These are phyloP conservation scores for Termitomyces sp. DNA, from an alignment of 768 basidiomycete genomes.

Conservation along the genomic window DNA sequence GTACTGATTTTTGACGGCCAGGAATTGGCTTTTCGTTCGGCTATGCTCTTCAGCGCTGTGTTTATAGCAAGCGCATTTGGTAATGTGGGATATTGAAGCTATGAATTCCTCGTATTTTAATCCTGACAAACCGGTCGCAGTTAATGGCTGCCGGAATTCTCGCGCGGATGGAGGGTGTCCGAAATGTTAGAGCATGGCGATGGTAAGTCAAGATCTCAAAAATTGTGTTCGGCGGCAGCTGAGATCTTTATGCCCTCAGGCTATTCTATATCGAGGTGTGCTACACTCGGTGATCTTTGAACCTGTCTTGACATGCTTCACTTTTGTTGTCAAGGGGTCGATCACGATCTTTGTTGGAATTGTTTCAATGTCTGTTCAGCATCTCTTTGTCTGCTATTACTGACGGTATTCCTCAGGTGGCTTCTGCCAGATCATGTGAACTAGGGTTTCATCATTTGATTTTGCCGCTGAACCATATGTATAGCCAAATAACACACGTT, in stretches of 20 bases:
- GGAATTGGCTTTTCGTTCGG: constrained; percentile 61
- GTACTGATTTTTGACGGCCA: constrained; percentile 13
- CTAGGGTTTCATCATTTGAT: background rate
- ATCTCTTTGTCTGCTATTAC: background rate
- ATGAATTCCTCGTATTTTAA: too few relatives aligned
- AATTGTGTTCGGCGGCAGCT: background rate
- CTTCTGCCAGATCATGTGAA: constrained; percentile 53
- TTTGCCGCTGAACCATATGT: background rate
- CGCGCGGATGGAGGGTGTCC: constrained; percentile 56
- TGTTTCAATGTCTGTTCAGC: constrained; percentile 37
- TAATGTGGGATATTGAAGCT: constrained; percentile 30
- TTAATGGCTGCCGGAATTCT: constrained; percentile 72
- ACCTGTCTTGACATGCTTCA: background rate
- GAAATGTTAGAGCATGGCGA: constrained; percentile 65
- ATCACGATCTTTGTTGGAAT: constrained; percentile 58
- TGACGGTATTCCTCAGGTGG: constrained; percentile 31
- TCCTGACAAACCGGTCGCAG: constrained; percentile 20
- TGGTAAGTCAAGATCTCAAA: constrained; percentile 30
- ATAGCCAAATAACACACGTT: constrained; percentile 57
- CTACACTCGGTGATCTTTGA: background rate
- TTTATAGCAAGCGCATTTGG: constrained; percentile 65
- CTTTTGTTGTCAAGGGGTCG: constrained; percentile 37
- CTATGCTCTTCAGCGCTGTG: constrained; percentile 51
- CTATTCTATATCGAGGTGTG: constrained; percentile 63
- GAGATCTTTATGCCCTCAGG: constrained; percentile 26